A percentile compares a stretch with the other conserved stretches of the same genome.
phyloP scores from a whole-genome alignment of 768 basidiomycete species.

The Lanmaoa pseudosensibilis region DNA sequence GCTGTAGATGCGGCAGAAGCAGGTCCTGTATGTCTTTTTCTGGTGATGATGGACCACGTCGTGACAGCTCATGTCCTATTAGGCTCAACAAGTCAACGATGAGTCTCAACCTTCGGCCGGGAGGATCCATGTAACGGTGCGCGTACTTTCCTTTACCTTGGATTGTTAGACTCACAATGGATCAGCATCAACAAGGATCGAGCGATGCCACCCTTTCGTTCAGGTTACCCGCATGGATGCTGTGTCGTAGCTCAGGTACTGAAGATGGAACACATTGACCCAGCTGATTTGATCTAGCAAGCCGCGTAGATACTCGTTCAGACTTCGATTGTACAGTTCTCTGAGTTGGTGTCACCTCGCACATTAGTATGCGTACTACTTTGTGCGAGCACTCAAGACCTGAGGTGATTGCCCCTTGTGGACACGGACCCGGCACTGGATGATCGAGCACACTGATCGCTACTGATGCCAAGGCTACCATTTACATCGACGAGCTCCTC shows the following conservation, averaged over 20 bases:
- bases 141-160: background rate
- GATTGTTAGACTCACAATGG: no score
- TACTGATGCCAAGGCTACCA: no score
- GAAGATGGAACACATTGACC: background rate
- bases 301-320: no score
- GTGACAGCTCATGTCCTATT: background rate
- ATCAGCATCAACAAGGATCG: background rate
- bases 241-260: background rate
- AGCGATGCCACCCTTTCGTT: background rate
- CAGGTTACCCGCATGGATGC: background rate
- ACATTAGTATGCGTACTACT: no score
- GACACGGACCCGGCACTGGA: no score
- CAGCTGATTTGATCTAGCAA: no score
- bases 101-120: background rate
- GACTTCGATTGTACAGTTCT: no score
- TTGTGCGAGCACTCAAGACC: no score
- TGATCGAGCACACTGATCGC: no score
- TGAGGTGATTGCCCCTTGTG: no score
- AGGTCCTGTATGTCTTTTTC: background rate
- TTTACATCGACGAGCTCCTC: no score
- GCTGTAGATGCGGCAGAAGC: background rate
- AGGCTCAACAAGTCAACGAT: background rate
- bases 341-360: background rate
- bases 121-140: background rate
- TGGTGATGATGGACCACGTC: background rate